These are phyloP conservation scores for Trametes pubescens DNA, from an alignment of 1,284 basidiomycete genomes.

Conservation along the genomic window DNA sequence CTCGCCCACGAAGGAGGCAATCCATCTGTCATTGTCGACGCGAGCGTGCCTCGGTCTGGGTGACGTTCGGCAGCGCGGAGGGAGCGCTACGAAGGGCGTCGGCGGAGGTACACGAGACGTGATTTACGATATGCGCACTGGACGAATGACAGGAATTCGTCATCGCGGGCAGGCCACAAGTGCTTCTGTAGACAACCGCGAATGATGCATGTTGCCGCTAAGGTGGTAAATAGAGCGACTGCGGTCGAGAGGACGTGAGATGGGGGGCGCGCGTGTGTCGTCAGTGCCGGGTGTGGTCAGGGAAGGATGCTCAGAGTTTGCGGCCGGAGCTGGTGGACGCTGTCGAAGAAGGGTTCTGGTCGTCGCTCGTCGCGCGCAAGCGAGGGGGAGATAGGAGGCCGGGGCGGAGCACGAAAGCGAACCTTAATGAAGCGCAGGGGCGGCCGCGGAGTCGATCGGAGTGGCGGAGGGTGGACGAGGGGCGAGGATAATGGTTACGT, in stretches of 20 bases:
- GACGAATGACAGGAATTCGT: not conserved
- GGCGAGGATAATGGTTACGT: constrained; percentile 23
- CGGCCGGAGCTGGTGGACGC: not conserved
- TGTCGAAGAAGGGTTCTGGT: no score
- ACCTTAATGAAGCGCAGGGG: constrained; percentile 1
- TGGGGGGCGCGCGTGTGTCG: not conserved
- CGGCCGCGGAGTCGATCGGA: constrained; percentile 25
- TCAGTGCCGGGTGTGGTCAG: constrained; percentile 5
- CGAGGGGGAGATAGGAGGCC: constrained; percentile 15
- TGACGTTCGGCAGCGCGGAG: constrained; percentile 9
- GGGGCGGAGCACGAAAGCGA: constrained; percentile 5
- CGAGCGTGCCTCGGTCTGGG: constrained; percentile 10
- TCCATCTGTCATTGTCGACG: constrained; percentile 15
- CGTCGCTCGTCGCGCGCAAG: not conserved
- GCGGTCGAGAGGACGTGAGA: not conserved
- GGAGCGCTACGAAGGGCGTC: constrained; percentile 15
- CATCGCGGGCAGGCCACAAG: constrained; percentile 3
- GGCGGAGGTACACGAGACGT: constrained; percentile 13
- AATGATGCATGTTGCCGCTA: not conserved
- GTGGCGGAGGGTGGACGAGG: constrained; percentile 9
- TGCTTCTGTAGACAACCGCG: constrained; percentile 1
- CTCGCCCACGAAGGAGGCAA: constrained; percentile 9
- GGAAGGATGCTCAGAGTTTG: constrained; percentile 9
- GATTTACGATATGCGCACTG: constrained; percentile 22
- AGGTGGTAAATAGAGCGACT: constrained; percentile 2